Evolutionary conservation across 2,329 filamentous ascomycete species (phyloP), one percentile per base, ranked within the genome.

Genomic region (Botrytis sinoallii): DNA sequence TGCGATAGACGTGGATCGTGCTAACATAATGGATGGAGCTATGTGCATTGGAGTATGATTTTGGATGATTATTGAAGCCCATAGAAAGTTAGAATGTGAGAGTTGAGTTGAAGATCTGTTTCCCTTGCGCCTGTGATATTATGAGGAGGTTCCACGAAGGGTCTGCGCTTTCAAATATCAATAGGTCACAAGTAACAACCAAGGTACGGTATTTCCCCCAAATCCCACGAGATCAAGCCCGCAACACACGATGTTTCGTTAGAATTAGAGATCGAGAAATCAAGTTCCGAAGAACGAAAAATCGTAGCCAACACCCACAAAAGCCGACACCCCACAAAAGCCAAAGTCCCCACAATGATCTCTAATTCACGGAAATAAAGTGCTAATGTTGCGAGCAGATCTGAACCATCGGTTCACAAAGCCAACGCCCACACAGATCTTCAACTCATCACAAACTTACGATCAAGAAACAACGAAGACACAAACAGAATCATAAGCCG

Each of bases 321-420:
- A 35, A 48, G 32, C 52, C 14, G 4, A 55, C n/a, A 29, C 29
- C 65, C 64, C 65, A 68, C 44, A 68, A 55, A 10, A 59, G 38
- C 66, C 25, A n/a, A 52, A 38, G 35, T 38, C 14, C 65, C 64
- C 65, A 68, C 22, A 68, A 55, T 57, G 48, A 68, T 68, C 66
- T 69, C 66, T 59, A 42, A 20, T 44, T 18, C 66, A 42, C 5
- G 8, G 48, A 69, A 69, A 42, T 32, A 69, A 57, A 42, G 66
- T 69, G 48, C 66, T 69, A 32, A 52, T 38, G 38, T 57, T 69
- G n/a, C 38, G 12, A 57, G 38, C n/a, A 57, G 48, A 69, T 69
- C 48, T 44, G 66, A 69, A 69, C 66, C 48, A 69, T 57, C 66
- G 48, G 48, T 69, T 69, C 48, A 32, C 57, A 57, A 68, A 69